These are phyloP conservation scores for Geotrichum bryndzae DNA, from an alignment of 1,139 yeast species.

Conservation along the genomic window DNA sequence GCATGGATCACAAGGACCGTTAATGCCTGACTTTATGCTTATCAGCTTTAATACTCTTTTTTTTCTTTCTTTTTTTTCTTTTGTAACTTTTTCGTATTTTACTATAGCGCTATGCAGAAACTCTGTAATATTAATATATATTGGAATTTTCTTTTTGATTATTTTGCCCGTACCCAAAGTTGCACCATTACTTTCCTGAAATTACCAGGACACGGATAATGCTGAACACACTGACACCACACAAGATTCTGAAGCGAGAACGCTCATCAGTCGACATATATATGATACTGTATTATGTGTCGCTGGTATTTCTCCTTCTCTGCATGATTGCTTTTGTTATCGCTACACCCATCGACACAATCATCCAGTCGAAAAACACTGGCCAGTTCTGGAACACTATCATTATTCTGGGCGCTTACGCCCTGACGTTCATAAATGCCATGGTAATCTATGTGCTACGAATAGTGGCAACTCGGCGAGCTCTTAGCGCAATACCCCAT, in stretches of 20 bases:
- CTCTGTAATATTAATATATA: not conserved
- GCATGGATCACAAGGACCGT: not conserved
- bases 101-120: not conserved
- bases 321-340: slow-evolving; percentile 52
- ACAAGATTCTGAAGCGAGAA: not conserved
- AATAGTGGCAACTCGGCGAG: slow-evolving; percentile 51
- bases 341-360: slow-evolving; percentile 70
- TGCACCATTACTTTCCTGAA: not conserved
- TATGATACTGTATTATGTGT: slow-evolving; percentile 45
- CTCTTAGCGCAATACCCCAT: slow-evolving; percentile 66
- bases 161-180: not conserved
- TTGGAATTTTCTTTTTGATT: not conserved
- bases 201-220: not conserved
- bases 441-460: slow-evolving; percentile 47
- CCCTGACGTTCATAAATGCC: slow-evolving; percentile 48
- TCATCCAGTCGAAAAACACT: slow-evolving; percentile 56
- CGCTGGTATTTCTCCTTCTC: slow-evolving; percentile 47
- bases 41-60: not conserved
- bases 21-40: not conserved
- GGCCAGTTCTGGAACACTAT: slow-evolving; percentile 62
- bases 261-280: not conserved
- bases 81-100: not conserved
- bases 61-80: no score
- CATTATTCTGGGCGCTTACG: slow-evolving; percentile 69
- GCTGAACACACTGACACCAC: not conserved